These are phyloP conservation scores for Tulasnella sp. DNA, from an alignment of 768 basidiomycete genomes.

Conservation along the genomic window DNA sequence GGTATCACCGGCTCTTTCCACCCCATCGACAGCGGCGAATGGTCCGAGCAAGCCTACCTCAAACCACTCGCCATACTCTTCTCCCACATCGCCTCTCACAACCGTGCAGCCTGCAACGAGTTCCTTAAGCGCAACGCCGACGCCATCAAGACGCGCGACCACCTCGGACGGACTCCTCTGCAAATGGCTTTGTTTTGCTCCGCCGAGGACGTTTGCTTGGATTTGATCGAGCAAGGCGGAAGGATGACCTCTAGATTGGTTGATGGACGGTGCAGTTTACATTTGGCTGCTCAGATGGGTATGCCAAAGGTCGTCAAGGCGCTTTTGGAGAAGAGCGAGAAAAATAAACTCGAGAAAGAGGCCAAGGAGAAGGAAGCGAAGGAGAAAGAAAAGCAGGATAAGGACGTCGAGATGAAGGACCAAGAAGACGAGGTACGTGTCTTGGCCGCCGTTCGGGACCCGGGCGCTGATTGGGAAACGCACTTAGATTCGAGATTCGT, in stretches of 20 bases:
- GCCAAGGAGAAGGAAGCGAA: conserved; percentile 26
- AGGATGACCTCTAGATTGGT: conserved; percentile 49
- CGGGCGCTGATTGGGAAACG: background rate
- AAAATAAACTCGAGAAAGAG: conserved; percentile 28
- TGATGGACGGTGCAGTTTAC: conserved; percentile 49
- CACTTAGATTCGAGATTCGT: conserved; percentile 23
- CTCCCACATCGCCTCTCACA: conserved; percentile 43
- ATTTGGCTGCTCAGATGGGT: conserved; percentile 44
- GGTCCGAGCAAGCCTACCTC: conserved; percentile 55
- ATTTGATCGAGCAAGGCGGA: conserved; percentile 49
- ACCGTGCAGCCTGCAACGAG: conserved; percentile 36
- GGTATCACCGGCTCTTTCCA: conserved; percentile 56
- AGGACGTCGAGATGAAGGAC: conserved; percentile 19
- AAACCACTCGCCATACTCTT: conserved; percentile 49
- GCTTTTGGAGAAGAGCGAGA: conserved; percentile 43
- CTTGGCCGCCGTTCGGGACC: background rate
- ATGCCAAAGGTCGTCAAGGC: conserved; percentile 37
- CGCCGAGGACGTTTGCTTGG: conserved; percentile 41
- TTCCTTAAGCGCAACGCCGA: conserved; percentile 41
- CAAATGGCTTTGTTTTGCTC: conserved; percentile 49
- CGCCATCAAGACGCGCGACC: conserved; percentile 39
- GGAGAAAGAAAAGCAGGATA: background rate
- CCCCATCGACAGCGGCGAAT: conserved; percentile 59
- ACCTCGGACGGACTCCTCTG: conserved; percentile 52
- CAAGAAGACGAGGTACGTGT: conserved; percentile 27